Evolutionary conservation across 768 basidiomycete genomes (phyloP).

Genomic region (Boletus insuetus): DNA sequence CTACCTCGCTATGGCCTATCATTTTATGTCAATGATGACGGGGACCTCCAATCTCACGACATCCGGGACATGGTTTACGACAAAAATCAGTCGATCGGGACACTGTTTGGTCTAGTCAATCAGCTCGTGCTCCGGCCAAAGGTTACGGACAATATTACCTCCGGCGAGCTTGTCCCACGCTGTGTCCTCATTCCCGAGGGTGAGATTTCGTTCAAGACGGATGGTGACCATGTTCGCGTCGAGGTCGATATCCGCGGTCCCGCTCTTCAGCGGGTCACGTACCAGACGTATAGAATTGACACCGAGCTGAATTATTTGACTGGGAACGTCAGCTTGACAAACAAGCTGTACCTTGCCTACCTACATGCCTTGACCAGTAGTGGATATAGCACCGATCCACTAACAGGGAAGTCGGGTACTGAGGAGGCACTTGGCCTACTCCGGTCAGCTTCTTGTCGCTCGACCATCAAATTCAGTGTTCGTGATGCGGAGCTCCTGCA

Average conservation of each 20-base stretch:
- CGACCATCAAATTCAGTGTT: conserved; percentile 37
- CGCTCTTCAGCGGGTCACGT: conserved; percentile 10
- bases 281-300: conserved; percentile 33
- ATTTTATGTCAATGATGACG: conserved; percentile 36
- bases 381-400: conserved; percentile 38
- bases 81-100: conserved; percentile 38
- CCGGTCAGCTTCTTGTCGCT: conserved; percentile 35
- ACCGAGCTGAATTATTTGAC: conserved; percentile 28
- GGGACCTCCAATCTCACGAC: conserved; percentile 39
- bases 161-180: conserved; percentile 10
- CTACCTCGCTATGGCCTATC: conserved; percentile 43
- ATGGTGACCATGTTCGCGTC: conserved; percentile 16
- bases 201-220: conserved; percentile 10
- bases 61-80: conserved; percentile 43
- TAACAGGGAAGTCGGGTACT: conserved; percentile 43
- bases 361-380: conserved; percentile 43
- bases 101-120: conserved; percentile 43
- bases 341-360: conserved; percentile 37
- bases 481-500: conserved; percentile 33
- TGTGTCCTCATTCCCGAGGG: conserved; percentile 42
- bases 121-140: conserved; percentile 40
- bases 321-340: conserved; percentile 26
- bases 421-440: conserved; percentile 42
- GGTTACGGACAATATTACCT: not conserved
- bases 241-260: conserved; percentile 6